Evolutionary conservation across 768 basidiomycete species (phyloP), one percentile per base, ranked within the genome.

Genomic region (Boletus fagicola): DNA sequence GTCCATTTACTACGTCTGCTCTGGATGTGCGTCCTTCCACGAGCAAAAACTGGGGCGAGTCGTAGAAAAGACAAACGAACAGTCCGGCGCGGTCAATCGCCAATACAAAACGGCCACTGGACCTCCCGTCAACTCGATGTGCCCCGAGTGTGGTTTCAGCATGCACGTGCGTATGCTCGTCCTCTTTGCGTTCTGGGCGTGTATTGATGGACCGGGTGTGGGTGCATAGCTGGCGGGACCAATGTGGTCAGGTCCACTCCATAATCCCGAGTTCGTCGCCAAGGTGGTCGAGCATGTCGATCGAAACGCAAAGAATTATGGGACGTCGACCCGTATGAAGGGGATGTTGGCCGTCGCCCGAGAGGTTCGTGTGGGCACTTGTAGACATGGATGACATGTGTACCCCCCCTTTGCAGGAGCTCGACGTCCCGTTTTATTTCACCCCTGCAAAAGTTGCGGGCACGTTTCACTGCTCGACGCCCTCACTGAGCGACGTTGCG

Each of bases 181-280:
- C 18, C 20, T n/a, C 2, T 31, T 49, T 44, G 46, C 44, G 24
- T 8, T 46, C 3, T 43, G 15, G n/a, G 22, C 9, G 30, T 35
- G 18, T 22, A 30, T 22, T 26, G 43, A 56, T 13, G 42, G 20
- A 15, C 6, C 46, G 16, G 30, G 15, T 31, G 43, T 35, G 48
- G 48, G 40, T 15, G 30, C 49, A 42, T 59, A 96, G 93, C 68
- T 94, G 36, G 92, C 90, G 20, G 97, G 97, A 2, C 97, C 97
- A 0, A 95, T 99, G 91, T 98, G 97, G 97, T 86, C 89, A 6
- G 94, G 88, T 1, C 83, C 88, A 1, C 73, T 99, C 24, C 97
- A 99, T 66, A 82, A 94, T 67, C 63, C 75, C 2, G 77, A 76
- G 7, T 99, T 98, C 64, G 79, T 93, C 6, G 69, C 75, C n/a